Evolutionary conservation across 768 basidiomycete genomes (phyloP).

Genomic region (Mycena amicta): DNA sequence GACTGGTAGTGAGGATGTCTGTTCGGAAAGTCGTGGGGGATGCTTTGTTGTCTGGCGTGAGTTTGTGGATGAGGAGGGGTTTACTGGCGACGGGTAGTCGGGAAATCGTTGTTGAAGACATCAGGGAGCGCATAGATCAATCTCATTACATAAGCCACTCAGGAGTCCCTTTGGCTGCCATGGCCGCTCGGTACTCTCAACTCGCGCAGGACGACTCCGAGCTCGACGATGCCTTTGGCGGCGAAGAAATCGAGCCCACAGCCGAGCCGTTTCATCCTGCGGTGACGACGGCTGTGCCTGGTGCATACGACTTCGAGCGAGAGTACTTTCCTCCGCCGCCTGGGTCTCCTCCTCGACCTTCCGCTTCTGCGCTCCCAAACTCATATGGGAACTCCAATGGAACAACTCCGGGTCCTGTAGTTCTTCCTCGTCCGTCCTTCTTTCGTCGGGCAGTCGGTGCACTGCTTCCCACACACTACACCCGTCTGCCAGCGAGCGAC

Average conservation of each 20-base stretch:
- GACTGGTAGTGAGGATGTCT: constrained; percentile 49
- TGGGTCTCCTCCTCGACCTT: constrained; percentile 71
- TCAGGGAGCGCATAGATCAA: not conserved
- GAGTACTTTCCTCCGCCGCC: constrained; percentile 79
- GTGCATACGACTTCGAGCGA: constrained; percentile 78
- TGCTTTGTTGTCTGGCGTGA: constrained; percentile 62
- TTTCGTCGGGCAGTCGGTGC: constrained; percentile 62
- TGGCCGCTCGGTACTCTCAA: too few relatives aligned
- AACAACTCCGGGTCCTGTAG: constrained; percentile 51
- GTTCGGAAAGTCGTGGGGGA: constrained; percentile 55
- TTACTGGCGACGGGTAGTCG: constrained; percentile 47
- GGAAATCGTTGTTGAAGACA: constrained; percentile 40
- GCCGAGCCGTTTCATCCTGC: constrained; percentile 14
- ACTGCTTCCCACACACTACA: constrained; percentile 68
- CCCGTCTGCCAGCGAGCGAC: constrained; percentile 44
- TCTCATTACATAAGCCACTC: not conserved
- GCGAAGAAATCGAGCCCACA: constrained; percentile 48
- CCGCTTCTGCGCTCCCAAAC: constrained; percentile 63
- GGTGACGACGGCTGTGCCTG: constrained; percentile 36
- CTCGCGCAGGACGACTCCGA: too few relatives aligned
- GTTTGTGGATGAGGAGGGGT: constrained; percentile 43
- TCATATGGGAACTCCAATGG: constrained; percentile 72
- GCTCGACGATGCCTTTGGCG: constrained; percentile 78
- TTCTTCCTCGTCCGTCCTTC: constrained; percentile 48
- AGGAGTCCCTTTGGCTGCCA: too few relatives aligned